Evolutionary conservation across 495 filamentous ascomycete species (phyloP).

Genomic region (Platismatia glauca): DNA sequence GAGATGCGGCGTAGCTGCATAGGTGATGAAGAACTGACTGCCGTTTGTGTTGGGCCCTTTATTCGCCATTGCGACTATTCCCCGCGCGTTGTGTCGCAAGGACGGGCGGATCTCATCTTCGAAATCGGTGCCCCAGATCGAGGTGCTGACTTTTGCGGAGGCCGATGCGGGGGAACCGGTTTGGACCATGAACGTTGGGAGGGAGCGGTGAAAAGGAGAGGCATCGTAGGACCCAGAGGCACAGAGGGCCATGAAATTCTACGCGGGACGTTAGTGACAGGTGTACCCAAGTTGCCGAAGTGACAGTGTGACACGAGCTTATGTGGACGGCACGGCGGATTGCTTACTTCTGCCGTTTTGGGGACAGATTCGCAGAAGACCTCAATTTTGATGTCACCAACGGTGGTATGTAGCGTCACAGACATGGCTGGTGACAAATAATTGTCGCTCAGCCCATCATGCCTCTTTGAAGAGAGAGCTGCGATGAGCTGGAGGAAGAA

Average conservation of each 20-base stretch:
- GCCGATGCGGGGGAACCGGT: constrained; percentile 51
- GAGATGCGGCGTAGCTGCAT: constrained; percentile 79
- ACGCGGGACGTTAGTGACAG: constrained; percentile 10
- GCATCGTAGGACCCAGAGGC: constrained; percentile 78
- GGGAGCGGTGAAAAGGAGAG: constrained; percentile 85
- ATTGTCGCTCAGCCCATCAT: constrained; percentile 2
- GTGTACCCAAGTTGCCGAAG: not conserved
- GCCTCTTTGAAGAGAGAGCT: not conserved
- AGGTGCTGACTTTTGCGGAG: constrained; percentile 70
- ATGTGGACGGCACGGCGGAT: not conserved
- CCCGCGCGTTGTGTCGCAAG: constrained; percentile 75
- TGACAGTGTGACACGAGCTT: not conserved
- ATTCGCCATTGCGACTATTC: constrained; percentile 91
- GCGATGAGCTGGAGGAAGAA: not conserved
- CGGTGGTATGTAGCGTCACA: constrained; percentile 75
- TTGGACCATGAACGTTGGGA: constrained; percentile 88
- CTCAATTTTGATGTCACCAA: constrained; percentile 90
- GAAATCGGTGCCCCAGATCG: constrained; percentile 72
- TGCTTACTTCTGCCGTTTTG: constrained; percentile 65
- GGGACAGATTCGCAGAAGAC: constrained; percentile 92
- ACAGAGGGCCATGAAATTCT: constrained; percentile 97
- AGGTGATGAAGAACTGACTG: constrained; percentile 88
- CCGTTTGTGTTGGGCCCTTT: constrained; percentile 74
- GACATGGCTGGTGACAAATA: constrained; percentile 26
- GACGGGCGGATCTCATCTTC: constrained; percentile 89